These are phyloP conservation scores for Colletotrichum euphorbiae DNA, from an alignment of 2,329 filamentous ascomycete species.

Conservation along the genomic window DNA sequence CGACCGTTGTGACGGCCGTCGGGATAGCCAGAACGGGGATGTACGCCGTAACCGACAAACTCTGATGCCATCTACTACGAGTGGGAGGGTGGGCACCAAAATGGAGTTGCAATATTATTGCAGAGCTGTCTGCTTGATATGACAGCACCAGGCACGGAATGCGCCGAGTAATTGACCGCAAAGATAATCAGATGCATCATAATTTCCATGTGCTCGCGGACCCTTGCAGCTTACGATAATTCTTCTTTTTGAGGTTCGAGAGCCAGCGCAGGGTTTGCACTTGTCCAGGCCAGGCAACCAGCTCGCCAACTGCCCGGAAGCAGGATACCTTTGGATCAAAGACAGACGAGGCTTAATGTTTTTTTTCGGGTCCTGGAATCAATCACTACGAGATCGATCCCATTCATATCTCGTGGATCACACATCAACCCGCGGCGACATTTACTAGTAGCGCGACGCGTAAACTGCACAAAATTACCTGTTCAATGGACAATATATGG, in stretches of 20 bases:
- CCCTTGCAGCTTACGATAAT: neutral
- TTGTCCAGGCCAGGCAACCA: slow-evolving; percentile 16
- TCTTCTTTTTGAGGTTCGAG: no score
- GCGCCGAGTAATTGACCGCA: slow-evolving; percentile 34
- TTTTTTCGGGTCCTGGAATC: no score
- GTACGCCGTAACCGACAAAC: slow-evolving; percentile 37
- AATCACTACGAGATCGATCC: no score
- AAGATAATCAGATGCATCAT: neutral
- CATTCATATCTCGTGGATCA: no score
- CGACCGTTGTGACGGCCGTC: slow-evolving; percentile 20
- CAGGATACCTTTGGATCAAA: no score
- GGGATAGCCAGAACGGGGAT: slow-evolving; percentile 31
- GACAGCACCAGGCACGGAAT: slow-evolving; percentile 29
- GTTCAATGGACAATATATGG: slow-evolving; percentile 64
- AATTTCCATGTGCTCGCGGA: slow-evolving; percentile 19
- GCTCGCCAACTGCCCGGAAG: neutral
- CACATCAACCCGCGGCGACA: no score
- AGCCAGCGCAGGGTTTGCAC: slow-evolving; percentile 6
- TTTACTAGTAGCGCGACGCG: no score
- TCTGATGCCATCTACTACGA: slow-evolving; percentile 18
- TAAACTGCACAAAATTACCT: neutral
- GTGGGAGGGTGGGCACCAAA: slow-evolving; percentile 17
- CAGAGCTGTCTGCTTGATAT: slow-evolving; percentile 12
- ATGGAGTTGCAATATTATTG: slow-evolving; percentile 30
- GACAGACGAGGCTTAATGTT: no score